Evolutionary conservation across 768 basidiomycete species (phyloP).

Genomic region (Glaciozyma martinii): DNA sequence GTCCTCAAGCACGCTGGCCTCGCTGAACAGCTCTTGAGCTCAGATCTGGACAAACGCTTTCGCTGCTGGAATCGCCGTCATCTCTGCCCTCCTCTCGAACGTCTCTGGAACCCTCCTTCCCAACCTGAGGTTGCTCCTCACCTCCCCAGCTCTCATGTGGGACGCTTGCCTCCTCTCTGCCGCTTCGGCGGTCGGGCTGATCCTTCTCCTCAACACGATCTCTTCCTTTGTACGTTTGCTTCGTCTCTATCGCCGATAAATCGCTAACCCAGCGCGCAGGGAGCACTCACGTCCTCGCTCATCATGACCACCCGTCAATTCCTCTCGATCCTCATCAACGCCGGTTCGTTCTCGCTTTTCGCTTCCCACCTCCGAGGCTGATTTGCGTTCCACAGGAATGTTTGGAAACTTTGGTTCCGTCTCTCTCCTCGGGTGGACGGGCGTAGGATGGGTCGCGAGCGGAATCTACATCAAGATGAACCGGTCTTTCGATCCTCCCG

Average conservation of each 20-base stretch:
- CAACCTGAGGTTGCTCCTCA: conserved; percentile 22
- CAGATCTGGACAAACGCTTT: conserved; percentile 33
- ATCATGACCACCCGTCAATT: conserved; percentile 34
- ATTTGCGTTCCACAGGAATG: not conserved
- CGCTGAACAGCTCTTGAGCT: not conserved
- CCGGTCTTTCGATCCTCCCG: conserved; percentile 19
- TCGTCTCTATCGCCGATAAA: not conserved
- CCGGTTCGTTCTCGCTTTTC: conserved; percentile 18
- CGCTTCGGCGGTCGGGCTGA: conserved; percentile 23
- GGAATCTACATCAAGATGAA: conserved; percentile 32
- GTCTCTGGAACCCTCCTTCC: conserved; percentile 15
- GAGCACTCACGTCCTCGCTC: conserved; percentile 21
- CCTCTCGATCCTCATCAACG: conserved; percentile 35
- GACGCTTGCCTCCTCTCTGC: conserved; percentile 28
- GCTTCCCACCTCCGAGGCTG: not conserved
- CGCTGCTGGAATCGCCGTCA: conserved; percentile 21
- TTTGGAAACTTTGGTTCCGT: conserved; percentile 32
- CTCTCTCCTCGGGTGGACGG: conserved; percentile 29
- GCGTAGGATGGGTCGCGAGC: conserved; percentile 29
- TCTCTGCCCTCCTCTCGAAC: conserved; percentile 8
- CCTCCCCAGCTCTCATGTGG: not conserved
- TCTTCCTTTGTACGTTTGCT: conserved; percentile 20
- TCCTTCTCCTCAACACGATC: conserved; percentile 34
- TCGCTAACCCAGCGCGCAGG: conserved; percentile 7
- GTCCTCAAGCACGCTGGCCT: not conserved